Evolutionary conservation across 441 rosid species (phyloP), one percentile per base, ranked within the genome.

Genomic region (Oxalis stricta): DNA sequence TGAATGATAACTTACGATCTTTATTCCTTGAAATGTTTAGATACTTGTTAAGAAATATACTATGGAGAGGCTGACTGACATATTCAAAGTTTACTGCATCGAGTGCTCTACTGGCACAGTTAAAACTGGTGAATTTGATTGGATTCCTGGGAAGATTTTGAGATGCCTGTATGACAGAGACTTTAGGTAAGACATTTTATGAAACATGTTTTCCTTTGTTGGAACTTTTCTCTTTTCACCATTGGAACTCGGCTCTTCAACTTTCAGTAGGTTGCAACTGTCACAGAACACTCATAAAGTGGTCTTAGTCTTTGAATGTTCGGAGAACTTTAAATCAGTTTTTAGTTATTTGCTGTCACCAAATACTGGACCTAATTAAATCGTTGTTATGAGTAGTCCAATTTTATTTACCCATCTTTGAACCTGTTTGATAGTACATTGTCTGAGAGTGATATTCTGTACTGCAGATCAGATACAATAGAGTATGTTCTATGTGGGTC

Each of bases 91-190:
- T 35, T 73, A 71, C 74, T 80, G 93, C 63, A 37, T 50, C 37
- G 66, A 58, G 56, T 68, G 68, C 48, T 53, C 72, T 55, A 77
- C 77, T 39, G 71, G 61, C 30, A 71, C 78, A 54, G 50, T 56
- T 38, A 60, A 42, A 63, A 56, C 50, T 41, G 59, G 67, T 34
- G 79, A 77, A 45, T 84, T 67, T 69, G 91, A 84, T 61, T 93
- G 97, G 99, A 82, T 93, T 63, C 99, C 97, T 55, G 97, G 88
- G 63, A 93, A 77, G 78, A 60, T 93, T 61, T 60, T 93, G 72
- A 84, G 88, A 65, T 93, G 99, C 55, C 72, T 76, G 52, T 93
- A 80, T 65, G 99, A 88, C 69, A 93, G 72, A 75, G 99, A 87
- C 73, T 82, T 88, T 66, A 76, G 94, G 99, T 78, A 69, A 48